Evolutionary conservation across 1,284 basidiomycete species (phyloP), one percentile per base, ranked within the genome.

Genomic region (Cryptococcus amylolentus): DNA sequence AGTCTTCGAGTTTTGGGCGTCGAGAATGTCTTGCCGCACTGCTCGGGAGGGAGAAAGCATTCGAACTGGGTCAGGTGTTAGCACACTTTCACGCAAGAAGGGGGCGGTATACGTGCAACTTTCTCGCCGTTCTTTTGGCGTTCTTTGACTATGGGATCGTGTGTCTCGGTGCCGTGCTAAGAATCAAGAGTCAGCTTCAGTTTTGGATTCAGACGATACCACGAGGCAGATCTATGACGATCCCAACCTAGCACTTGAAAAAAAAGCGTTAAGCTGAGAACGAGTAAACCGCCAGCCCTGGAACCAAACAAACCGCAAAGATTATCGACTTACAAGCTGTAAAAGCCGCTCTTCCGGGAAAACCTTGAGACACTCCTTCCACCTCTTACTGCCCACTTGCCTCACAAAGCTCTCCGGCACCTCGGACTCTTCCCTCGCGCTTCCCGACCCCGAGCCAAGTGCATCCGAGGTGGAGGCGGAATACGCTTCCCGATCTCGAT

Each of bases 141-240:
- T 48, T 90, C 77, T 9, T 83, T 83, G 23, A 87, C 84, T 18
- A 93, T 77, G 3, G 89, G 86, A 73, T 94, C 89, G 64, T 95
- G 91, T 61, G 86, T 89, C 78, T 95, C 91, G 16, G 85, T 87
- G 63, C 89, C 83, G 77, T 95, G 91, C 87, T 92, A 69, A 10
- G 61, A 48, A 41, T 60, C 48, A 45, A 31, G 6, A 13, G 39
- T 38, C 44, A 54, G 37, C 18, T 48, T 40, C 51, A 27, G 26
- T 37, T 8, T 31, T 26, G 16, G 28, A 37, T 49, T 41, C 13
- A 2, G 40, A 41, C 55, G 18, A 26, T 35, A 35, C 31, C 31
- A 35, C 1, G 31, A 35, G 10, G 7, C 10, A 35, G 1, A 35
- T 35, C 31, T 35, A 8, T 10, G 5, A 20, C 28, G 38, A 39